Base-by-base conservation (phyloP, 495 filamentous ascomycete genomes). In the Xylaria curta region DNA sequence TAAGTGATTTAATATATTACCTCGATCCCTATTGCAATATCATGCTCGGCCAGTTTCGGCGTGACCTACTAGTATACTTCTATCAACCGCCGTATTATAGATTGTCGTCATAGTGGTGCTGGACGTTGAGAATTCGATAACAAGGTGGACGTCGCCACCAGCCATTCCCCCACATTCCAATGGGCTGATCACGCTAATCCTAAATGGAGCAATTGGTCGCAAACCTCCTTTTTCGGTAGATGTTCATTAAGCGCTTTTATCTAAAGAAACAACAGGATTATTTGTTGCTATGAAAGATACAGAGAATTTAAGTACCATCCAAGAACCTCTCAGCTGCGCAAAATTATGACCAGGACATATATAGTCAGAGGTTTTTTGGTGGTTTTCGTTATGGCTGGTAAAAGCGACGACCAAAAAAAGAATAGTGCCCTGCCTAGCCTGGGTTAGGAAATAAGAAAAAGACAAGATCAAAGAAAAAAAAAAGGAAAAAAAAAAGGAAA, bases 1-100 rank as follows among this genome's bases (percentile, higher is more conserved):
- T 40, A 60, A 60, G 19, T 60, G 33, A 60, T 40, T 38, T 60
- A 60, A 60, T 60, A 60, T 21, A 60, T 60, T 15, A 19, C 19
- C 53, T 31, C 53, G 8, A 13, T 24, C 12, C 12, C 51, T 51
- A 15, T 28, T 15, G 10, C 12, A 54, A 28, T 12, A 54, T 54
- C 3, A 10, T 28, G 4, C 3, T 54, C 1, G 9, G 10, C 12
- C 13, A 54, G 24, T 54, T 12, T 26, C 26, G 12, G 3, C 12
- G n/a, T 54, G 10, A 54, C 24, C n/a, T 38, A 38, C 6, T 38
- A 54, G 24, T 54, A 54, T 54, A 54, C 49, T 53, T 26, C 31
- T 4, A 38, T 5, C 56, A 33, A 59, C 36, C 28, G 8, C 7
- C 3, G 21, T 21, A 60, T 42, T 21, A 24, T 21, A 42, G 12